A percentile compares a stretch with the other conserved stretches of the same genome.
phyloP scores from a whole-genome alignment of 129 eudicot genomes.

The Flaveria sonorensis region DNA sequence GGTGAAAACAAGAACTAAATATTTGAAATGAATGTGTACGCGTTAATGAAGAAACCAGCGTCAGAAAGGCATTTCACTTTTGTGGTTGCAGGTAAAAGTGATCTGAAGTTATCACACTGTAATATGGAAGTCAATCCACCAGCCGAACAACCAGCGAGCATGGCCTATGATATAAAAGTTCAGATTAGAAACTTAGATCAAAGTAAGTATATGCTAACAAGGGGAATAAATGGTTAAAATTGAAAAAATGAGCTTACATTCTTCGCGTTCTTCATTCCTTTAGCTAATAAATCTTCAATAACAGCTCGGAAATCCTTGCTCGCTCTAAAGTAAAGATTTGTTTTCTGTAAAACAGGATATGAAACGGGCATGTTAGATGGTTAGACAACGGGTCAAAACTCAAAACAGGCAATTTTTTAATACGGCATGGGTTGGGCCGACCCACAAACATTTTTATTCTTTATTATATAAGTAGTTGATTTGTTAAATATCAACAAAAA shows the following conservation, averaged over 20 bases:
- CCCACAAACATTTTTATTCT: neutral
- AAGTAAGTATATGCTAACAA: neutral
- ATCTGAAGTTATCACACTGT: conserved; percentile 80
- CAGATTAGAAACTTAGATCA: neutral
- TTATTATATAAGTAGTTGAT: neutral
- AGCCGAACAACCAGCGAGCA: conserved; percentile 94
- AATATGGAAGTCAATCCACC: conserved; percentile 85
- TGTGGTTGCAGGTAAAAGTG: conserved; percentile 62
- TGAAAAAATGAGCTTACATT: conserved; percentile 50
- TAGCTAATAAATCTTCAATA: conserved; percentile 77
- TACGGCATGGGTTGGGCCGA: neutral
- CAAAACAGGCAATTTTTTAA: neutral
- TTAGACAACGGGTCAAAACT: neutral
- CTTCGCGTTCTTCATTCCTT: conserved; percentile 88
- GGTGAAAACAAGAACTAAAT: neutral
- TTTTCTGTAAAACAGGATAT: conserved; percentile 39
- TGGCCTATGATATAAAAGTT: conserved; percentile 46
- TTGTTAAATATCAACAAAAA: neutral
- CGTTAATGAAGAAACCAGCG: conserved; percentile 84
- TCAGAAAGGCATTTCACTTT: conserved; percentile 90
- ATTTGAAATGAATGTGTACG: conserved; percentile 44
- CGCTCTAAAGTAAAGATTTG: conserved; percentile 86
- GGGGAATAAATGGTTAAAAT: conserved; percentile 2
- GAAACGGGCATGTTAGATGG: neutral
- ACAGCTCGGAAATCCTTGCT: conserved; percentile 78